Evolutionary conservation across 768 basidiomycete genomes (phyloP), one percentile per base, ranked within the genome.

Genomic region (Fomitopsis pulvina): DNA sequence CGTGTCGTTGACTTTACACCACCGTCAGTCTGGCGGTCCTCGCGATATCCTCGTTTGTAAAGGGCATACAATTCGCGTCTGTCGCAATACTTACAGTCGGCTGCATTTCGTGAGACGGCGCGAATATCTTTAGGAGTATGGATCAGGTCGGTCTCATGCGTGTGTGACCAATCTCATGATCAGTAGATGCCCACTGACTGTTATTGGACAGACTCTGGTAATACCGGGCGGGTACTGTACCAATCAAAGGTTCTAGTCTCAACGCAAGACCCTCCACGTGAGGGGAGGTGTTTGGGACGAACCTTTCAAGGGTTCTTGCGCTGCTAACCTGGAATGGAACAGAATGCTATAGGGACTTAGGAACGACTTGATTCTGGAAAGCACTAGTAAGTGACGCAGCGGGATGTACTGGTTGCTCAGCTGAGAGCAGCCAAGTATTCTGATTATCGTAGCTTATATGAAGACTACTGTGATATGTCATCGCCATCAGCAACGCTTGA

Each of bases 141-240:
- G 18, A 20, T 5, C 18, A 28, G 18, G 11, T 6, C 45, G n/a
- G 38, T 48, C 47, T 40, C 47, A 48, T 18, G 47, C 16, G 6
- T 48, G 47, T 48, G 47, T 48, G 47, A 48, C 25, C 34, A 26
- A 39, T 48, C 47, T 48, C 47, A 48, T 48, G 47, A 48, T 25
- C 14, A 14, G 34, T 6, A 4, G 34, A 4, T 16, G 14, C 34
- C 34, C 18, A 37, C 34, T 37, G 34, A 37, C 34, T 16, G 34
- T 16, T 18, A 12, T 37, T 37, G 18, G 34, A 7, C 34, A 16
- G 7, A 14, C 34, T 14, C 34, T 37, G 34, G 14, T 16, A 34
- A 9, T n/a, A 34, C 32, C 32, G 41, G 8, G 34, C 34, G 34
- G 14, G 14, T 16, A 37, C 14, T 37, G 34, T 18, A 37, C 34